Percentiles rank a stretch among this genome's conserved stretches.
Evolutionary conservation across 495 filamentous ascomycete genomes (phyloP).

Genomic region (Penicillium lagena): DNA sequence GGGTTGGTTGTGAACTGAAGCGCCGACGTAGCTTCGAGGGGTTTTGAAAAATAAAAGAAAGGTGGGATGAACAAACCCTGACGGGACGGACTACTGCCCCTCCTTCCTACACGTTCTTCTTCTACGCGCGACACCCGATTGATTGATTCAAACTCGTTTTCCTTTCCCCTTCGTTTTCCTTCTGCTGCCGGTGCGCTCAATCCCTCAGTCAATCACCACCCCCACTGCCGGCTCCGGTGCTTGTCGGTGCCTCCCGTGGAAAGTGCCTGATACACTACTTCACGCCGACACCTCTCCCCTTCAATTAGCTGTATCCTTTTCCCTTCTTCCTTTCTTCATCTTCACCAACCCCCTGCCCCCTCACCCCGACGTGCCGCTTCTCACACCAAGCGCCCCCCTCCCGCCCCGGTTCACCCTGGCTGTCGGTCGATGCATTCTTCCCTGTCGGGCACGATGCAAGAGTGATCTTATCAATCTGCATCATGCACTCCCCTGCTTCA

Average conservation of each 20-base stretch:
- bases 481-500: neutral
- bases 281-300: slow-evolving; percentile 2
- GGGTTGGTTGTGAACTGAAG: too few species aligned
- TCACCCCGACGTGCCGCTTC: slow-evolving; percentile 1
- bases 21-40: neutral
- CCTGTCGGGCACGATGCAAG: too few species aligned
- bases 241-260: neutral
- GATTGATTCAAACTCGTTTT: slow-evolving; percentile 1
- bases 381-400: slow-evolving; percentile 2
- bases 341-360: neutral
- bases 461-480: neutral
- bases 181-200: neutral
- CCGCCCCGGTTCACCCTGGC: too few species aligned
- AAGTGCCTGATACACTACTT: neutral
- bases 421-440: too few species aligned
- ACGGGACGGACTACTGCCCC: slow-evolving; percentile 8
- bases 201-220: too few species aligned
- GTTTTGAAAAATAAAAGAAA: slow-evolving; percentile 1
- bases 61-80: slow-evolving; percentile 9
- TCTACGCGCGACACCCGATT: slow-evolving; percentile 13
- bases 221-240: slow-evolving; percentile 2
- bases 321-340: slow-evolving; percentile 1
- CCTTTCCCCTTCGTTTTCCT: slow-evolving; percentile 4
- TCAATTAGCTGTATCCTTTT: neutral
- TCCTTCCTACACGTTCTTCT: slow-evolving; percentile 7